Conservation (phyloP, 2,329 filamentous ascomycete genomes). For the Diplodia intermedia region DNA sequence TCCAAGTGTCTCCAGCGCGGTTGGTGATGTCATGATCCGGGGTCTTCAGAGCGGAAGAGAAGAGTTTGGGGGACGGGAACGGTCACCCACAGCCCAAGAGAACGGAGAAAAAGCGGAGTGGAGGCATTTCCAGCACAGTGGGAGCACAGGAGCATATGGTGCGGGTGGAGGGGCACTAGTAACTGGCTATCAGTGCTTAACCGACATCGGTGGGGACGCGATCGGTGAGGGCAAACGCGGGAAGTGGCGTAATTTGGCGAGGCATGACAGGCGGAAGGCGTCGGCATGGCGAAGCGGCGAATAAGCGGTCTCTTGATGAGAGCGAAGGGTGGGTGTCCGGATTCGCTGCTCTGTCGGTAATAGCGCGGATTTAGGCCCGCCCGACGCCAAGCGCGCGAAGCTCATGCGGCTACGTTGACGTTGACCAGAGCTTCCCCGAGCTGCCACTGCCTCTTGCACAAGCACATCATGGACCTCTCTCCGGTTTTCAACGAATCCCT, state of each 20-base stretch:
- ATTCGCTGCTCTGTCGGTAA: conserved; percentile 1
- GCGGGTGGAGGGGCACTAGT: conserved; percentile 5
- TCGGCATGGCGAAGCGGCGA: conserved; percentile 5
- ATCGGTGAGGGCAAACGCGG: conserved; percentile 14
- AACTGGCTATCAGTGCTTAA: conserved; percentile 8
- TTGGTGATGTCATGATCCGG: conserved; percentile 17
- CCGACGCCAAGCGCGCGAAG: conserved; percentile 8
- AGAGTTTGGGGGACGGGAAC: not conserved
- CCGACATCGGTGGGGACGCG: conserved; percentile 15
- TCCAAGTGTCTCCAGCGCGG: not conserved
- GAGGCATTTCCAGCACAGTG: not conserved
- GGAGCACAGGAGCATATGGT: conserved; percentile 19
- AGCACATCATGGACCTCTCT: conserved; percentile 64
- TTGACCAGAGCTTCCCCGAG: conserved; percentile 15
- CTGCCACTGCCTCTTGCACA: not conserved
- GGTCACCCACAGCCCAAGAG: not conserved
- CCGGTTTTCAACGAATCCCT: conserved; percentile 73
- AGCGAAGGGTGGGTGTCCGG: not conserved
- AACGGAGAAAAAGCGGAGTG: not conserved
- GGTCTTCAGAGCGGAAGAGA: not conserved
- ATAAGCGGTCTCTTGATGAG: conserved; percentile 7
- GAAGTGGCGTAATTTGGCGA: conserved; percentile 7
- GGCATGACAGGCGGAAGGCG: not conserved
- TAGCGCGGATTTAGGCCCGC: conserved; percentile 5
- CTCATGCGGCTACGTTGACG: conserved; percentile 24